These are phyloP conservation scores for Ceriops zippeliana DNA, from an alignment of 345 rosid genomes.

Conservation along the genomic window DNA sequence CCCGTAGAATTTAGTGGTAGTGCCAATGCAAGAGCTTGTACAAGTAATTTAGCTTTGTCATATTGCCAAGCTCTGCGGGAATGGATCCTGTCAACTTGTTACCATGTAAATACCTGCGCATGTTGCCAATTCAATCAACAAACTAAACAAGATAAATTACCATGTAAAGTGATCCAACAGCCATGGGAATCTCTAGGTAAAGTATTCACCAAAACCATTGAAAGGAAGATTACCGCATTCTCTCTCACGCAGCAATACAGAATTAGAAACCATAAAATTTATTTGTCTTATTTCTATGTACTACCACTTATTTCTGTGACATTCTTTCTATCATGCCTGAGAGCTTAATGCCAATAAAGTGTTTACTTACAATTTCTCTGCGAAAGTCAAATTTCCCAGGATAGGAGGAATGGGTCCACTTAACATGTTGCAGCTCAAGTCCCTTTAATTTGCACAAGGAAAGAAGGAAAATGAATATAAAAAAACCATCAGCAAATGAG, in stretches of 20 bases:
- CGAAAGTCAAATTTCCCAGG: constrained; percentile 79
- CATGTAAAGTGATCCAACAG: too few species aligned
- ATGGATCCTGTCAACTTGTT: constrained; percentile 78
- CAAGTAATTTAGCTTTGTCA: constrained; percentile 96
- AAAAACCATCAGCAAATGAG: not conserved
- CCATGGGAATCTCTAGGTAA: not conserved
- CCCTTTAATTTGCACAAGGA: constrained; percentile 38
- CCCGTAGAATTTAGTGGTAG: not conserved
- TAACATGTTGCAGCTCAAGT: constrained; percentile 78
- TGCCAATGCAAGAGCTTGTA: constrained; percentile 24
- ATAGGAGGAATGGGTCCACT: constrained; percentile 89
- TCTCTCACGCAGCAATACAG: not conserved
- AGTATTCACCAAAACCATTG: not conserved
- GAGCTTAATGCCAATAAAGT: constrained; percentile 1
- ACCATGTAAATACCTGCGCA: constrained; percentile 72
- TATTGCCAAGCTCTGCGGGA: constrained; percentile 94
- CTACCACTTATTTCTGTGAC: not conserved
- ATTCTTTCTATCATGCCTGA: not conserved
- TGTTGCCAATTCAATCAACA: not conserved
- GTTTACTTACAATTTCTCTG: constrained; percentile 79
- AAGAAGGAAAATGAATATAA: constrained; percentile 4
- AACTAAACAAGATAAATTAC: not conserved
- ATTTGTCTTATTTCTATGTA: not conserved
- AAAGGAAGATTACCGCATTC: not conserved
- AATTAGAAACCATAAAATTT: not conserved